phyloP scores from a whole-genome alignment of 2,329 filamentous ascomycete genomes.

The Cucurbitaria berberidis region DNA sequence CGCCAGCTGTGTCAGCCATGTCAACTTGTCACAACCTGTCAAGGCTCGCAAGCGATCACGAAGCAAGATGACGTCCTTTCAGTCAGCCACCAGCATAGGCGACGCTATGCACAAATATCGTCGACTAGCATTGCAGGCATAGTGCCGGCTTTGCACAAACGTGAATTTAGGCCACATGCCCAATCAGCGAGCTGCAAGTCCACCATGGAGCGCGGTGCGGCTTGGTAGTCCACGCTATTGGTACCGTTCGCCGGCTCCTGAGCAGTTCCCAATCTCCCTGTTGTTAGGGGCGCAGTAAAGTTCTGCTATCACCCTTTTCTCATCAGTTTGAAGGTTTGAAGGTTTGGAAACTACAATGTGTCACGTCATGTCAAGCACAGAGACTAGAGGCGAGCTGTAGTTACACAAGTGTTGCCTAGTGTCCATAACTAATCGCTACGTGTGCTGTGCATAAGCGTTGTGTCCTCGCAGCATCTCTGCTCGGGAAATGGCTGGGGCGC shows the following conservation, averaged over 20 bases:
- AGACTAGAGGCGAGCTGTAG: not conserved
- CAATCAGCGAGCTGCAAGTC: constrained; percentile 5
- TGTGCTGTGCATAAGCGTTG: not conserved
- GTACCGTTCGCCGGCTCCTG: too few relatives aligned
- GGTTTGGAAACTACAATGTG: too few relatives aligned
- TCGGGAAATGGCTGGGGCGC: not conserved
- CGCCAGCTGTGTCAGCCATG: not conserved
- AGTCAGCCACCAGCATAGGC: constrained; percentile 31
- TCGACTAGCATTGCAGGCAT: constrained; percentile 7
- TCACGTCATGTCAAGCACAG: not conserved
- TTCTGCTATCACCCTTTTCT: too few relatives aligned
- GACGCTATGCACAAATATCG: not conserved
- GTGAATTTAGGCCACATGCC: not conserved
- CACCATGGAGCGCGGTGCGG: too few relatives aligned
- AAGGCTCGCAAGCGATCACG: constrained; percentile 1
- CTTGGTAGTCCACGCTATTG: too few relatives aligned
- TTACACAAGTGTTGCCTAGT: not conserved
- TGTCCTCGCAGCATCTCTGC: not conserved
- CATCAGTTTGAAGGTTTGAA: too few relatives aligned
- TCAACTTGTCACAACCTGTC: constrained; percentile 2
- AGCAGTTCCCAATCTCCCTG: too few relatives aligned
- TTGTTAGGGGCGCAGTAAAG: too few relatives aligned
- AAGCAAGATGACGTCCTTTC: constrained; percentile 30
- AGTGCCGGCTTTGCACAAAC: constrained; percentile 3
- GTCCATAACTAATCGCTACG: not conserved